Evolutionary conservation across 208 protist species (phyloP).

Genomic region (Trypanosoma caninum): DNA sequence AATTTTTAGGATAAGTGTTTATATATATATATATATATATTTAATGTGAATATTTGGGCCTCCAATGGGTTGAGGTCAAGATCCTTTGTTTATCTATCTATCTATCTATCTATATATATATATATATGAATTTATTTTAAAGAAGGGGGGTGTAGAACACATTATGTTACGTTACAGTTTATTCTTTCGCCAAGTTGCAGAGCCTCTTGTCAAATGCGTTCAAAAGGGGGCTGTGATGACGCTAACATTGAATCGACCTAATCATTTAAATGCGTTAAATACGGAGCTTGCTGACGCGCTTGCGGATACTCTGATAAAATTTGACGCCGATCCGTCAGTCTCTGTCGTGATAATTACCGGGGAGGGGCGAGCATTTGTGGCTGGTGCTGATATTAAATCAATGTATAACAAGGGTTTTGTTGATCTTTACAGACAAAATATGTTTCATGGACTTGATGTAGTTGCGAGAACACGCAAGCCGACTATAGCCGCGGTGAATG

Average conservation of each 20-base stretch:
- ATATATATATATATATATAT: background rate
- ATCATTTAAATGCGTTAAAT: conserved; percentile 94
- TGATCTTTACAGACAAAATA: conserved; percentile 70
- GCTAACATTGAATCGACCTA: conserved; percentile 92
- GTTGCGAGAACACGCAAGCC: conserved; percentile 70
- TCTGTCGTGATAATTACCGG: conserved; percentile 92
- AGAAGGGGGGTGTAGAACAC: no score
- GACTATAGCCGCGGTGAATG: conserved; percentile 89
- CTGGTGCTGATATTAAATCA: conserved; percentile 96
- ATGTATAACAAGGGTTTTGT: conserved; percentile 81
- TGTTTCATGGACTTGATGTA: conserved; percentile 61
- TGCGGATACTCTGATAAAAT: conserved; percentile 59
- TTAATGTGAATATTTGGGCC: no score
- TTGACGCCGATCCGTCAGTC: conserved; percentile 77
- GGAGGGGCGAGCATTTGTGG: conserved; percentile 93
- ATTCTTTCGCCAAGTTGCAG: conserved; percentile 34
- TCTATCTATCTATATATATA: no score
- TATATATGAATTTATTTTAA: no score
- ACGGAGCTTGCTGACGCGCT: conserved; percentile 72
- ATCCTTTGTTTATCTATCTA: no score
- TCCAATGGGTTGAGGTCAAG: no score
- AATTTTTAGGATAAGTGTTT: background rate
- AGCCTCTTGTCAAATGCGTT: conserved; percentile 47
- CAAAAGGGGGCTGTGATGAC: conserved; percentile 69
- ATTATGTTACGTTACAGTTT: conserved; percentile 44